Percentiles rank a stretch among this genome's conserved stretches.
Evolutionary conservation across 2,329 filamentous ascomycete species (phyloP).

Genomic region (Cordyceps tenuipes): DNA sequence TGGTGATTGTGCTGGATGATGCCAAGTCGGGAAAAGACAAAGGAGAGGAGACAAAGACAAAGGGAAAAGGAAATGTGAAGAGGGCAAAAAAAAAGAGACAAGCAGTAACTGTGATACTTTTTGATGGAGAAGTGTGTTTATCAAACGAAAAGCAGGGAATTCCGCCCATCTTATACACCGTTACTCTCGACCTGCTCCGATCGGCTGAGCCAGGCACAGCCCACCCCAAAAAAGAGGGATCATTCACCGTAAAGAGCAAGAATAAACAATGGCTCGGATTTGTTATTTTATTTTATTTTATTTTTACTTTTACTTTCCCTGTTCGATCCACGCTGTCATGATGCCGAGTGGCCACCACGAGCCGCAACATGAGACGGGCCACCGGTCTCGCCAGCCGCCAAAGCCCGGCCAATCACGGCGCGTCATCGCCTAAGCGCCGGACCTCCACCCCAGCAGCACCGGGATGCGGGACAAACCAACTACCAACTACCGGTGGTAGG

Average conservation of each 20-base stretch:
- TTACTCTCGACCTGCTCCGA: neutral
- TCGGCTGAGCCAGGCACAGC: neutral
- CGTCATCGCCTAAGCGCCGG: slow-evolving; percentile 7
- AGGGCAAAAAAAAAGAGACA: slow-evolving; percentile 21
- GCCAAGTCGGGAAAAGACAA: neutral
- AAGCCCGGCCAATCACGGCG: slow-evolving; percentile 18
- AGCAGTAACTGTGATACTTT: slow-evolving; percentile 16
- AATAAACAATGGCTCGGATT: neutral
- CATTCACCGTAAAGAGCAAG: neutral
- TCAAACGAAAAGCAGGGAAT: neutral
- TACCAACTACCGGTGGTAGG: neutral
- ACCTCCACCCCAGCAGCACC: neutral
- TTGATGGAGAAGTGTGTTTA: neutral
- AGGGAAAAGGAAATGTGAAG: slow-evolving; percentile 17
- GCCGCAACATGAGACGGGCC: slow-evolving; percentile 14
- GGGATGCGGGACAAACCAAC: neutral
- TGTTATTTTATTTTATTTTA: too few species aligned
- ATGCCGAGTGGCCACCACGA: neutral
- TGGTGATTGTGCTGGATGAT: neutral
- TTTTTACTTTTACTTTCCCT: neutral
- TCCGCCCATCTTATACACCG: neutral
- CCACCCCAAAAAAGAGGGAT: neutral
- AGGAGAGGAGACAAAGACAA: slow-evolving; percentile 3
- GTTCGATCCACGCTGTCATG: neutral
- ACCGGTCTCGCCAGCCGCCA: slow-evolving; percentile 18